Base-by-base conservation (phyloP, 345 rosid genomes). In the Aurinia saxatilis region DNA sequence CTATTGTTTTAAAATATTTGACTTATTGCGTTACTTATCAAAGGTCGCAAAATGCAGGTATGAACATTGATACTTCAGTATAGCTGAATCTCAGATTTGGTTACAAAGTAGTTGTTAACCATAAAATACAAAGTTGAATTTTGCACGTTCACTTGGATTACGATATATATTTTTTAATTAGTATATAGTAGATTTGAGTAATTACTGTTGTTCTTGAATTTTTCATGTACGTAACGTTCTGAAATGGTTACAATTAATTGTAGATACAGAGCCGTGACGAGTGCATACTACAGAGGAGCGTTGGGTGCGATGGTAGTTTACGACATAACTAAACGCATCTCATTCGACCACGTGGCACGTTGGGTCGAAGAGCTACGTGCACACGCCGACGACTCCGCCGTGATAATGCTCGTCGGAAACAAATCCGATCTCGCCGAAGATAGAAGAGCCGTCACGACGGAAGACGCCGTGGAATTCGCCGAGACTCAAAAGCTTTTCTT, bases 261-360 rank as follows among this genome's bases (percentile, higher is more conserved):
- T 27, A 27, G 95, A 75, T 88, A 88, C 77, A 69, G 91, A 53
- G 95, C 95, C 3, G 95, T 83, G 8, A 84, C 95, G 27, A 90
- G 96, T 41, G 90, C 88, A 8, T 84, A 86, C 54, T 82, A 84
- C 50, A 81, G 89, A 66, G 93, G 96, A 3, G 89, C 91, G 47
- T 42, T 86, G 27, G 91, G 91, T 40, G 91, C 86, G 12, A 78
- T 83, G 89, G 72, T 86, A 1, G 86, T 84, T n/a, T 80, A 89
- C 76, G 89, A 86, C 74, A 77, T 81, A 41, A 84, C 95, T 2
- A 87, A 82, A 30, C 48, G 87, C 25, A 66, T 61, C 37, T 74
- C 88, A 17, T 84, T 86, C 63, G 97, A 86, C 76, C 83, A 83
- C 57, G 84, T 81, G 10, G 85, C 84, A 6, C 78, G 87, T 45